Conservation (phyloP, 225 moss, liverwort and hornwort species). For the Bryoerythrophyllum caledonicum region DNA sequence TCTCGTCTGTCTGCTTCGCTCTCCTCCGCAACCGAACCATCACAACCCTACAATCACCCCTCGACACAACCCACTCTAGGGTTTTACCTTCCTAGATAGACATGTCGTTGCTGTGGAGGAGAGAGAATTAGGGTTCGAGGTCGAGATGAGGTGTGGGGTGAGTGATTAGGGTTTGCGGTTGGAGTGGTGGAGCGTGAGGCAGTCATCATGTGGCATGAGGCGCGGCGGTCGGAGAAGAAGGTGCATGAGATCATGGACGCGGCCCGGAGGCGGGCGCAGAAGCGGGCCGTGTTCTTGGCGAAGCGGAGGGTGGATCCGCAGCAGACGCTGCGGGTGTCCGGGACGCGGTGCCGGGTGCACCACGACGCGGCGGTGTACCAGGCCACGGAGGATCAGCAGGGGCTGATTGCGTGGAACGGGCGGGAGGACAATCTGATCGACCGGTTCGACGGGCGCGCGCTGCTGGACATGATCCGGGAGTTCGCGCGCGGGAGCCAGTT, state of each 20-base stretch:
- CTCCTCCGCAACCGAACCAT: too few species aligned
- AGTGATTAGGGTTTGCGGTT: too few species aligned
- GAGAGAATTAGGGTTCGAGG: too few species aligned
- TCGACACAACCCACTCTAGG: too few species aligned
- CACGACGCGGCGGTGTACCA: constrained; percentile 95
- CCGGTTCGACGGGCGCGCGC: constrained; percentile 93
- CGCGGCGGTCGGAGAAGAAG: constrained; percentile 99
- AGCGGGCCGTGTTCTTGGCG: constrained; percentile 90
- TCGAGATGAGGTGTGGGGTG: too few species aligned
- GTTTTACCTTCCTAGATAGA: too few species aligned
- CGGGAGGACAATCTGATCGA: constrained; percentile 88
- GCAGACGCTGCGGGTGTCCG: constrained; percentile 90
- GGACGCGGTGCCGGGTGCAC: constrained; percentile 86
- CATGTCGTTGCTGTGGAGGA: too few species aligned
- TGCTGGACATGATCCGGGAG: constrained; percentile 87
- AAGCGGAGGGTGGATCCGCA: constrained; percentile 97
- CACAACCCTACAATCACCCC: too few species aligned
- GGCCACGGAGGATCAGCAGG: constrained; percentile 96
- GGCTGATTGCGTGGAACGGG: constrained; percentile 96
- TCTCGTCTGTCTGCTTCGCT: too few species aligned
- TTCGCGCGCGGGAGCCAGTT: constrained; percentile 42
- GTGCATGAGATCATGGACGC: constrained; percentile 99
- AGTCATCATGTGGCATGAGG: constrained; percentile 99
- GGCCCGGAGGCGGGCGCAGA: constrained; percentile 92
- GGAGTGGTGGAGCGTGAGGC: too few species aligned